These are phyloP conservation scores for Wickerhamomyces kurtzmanii DNA, from an alignment of 805 yeast species.

Conservation along the genomic window DNA sequence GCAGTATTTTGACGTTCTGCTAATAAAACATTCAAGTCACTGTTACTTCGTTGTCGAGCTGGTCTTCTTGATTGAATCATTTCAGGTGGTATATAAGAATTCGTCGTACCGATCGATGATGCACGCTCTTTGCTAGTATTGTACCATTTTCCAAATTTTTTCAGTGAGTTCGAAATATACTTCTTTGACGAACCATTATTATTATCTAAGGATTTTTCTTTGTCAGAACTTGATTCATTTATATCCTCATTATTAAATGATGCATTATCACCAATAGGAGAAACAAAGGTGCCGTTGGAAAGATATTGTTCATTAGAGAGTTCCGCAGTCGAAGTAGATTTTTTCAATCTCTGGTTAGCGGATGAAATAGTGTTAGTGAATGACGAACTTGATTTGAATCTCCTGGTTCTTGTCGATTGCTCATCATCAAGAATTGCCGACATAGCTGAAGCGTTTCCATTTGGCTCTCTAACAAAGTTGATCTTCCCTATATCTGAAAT, in stretches of 20 bases:
- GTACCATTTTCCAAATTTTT: conserved; percentile 65
- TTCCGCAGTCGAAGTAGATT: conserved; percentile 11
- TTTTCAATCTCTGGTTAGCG: conserved; percentile 9
- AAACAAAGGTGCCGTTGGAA: conserved; percentile 17
- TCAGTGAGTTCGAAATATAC: conserved; percentile 35
- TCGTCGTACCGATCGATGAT: conserved; percentile 1
- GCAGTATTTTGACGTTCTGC: conserved; percentile 8
- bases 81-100: conserved; percentile 41
- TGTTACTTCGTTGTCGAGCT: conserved; percentile 16
- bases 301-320: conserved; percentile 18
- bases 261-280: conserved; percentile 3
- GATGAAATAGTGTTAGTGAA: conserved; percentile 2
- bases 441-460: no score
- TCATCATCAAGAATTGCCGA: neutral
- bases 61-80: conserved; percentile 54
- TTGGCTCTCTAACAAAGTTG: conserved; percentile 1
- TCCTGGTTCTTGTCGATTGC: neutral
- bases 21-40: conserved; percentile 1
- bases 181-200: conserved; percentile 18
- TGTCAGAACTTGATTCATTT: conserved; percentile 11
- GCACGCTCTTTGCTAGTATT: conserved; percentile 29
- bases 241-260: conserved; percentile 13
- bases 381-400: conserved; percentile 3
- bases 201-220: conserved; percentile 1
- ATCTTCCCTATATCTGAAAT: conserved; percentile 1